Evolutionary conservation across 129 eudicot genomes (phyloP).

Genomic region (Centrapalus pauciflorus): DNA sequence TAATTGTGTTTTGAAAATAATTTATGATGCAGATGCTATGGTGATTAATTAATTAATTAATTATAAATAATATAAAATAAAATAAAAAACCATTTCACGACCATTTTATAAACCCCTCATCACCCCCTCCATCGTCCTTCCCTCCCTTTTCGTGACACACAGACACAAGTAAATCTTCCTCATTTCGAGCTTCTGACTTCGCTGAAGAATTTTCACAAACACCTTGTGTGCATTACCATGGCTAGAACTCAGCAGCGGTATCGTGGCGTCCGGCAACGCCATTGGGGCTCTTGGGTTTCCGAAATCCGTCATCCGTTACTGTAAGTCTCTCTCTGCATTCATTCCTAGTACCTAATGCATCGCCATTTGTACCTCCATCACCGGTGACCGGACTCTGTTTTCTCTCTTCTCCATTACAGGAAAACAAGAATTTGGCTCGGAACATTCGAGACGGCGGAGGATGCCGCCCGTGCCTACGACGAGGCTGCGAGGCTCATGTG

Average conservation of each 20-base stretch:
- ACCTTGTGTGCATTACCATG: slow-evolving; percentile 37
- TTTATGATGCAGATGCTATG: no score
- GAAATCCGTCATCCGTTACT: slow-evolving; percentile 83
- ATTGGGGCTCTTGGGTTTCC: slow-evolving; percentile 97
- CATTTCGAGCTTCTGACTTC: slow-evolving; percentile 21
- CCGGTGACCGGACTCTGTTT: slow-evolving; percentile 10
- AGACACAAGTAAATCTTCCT: slow-evolving; percentile 17
- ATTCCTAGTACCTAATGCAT: neutral
- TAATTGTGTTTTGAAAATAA: no score
- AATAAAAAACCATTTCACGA: neutral
- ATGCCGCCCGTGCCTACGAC: slow-evolving; percentile 84
- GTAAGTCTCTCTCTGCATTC: slow-evolving; percentile 37
- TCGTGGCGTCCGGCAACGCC: slow-evolving; percentile 80
- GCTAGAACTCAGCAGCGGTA: slow-evolving; percentile 71
- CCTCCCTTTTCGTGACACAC: slow-evolving; percentile 21
- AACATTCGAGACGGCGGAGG: slow-evolving; percentile 82
- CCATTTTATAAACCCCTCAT: slow-evolving; percentile 38
- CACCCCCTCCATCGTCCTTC: slow-evolving; percentile 36
- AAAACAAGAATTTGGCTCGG: slow-evolving; percentile 87
- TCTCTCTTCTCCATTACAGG: slow-evolving; percentile 25
- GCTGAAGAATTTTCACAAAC: slow-evolving; percentile 27
- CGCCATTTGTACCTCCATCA: neutral
- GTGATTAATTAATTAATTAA: no score
- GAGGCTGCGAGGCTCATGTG: slow-evolving; percentile 92
- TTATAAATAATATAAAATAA: neutral